These are phyloP conservation scores for Hymenoscyphus fructigenus DNA, from an alignment of 2,329 filamentous ascomycete species.

Conservation along the genomic window DNA sequence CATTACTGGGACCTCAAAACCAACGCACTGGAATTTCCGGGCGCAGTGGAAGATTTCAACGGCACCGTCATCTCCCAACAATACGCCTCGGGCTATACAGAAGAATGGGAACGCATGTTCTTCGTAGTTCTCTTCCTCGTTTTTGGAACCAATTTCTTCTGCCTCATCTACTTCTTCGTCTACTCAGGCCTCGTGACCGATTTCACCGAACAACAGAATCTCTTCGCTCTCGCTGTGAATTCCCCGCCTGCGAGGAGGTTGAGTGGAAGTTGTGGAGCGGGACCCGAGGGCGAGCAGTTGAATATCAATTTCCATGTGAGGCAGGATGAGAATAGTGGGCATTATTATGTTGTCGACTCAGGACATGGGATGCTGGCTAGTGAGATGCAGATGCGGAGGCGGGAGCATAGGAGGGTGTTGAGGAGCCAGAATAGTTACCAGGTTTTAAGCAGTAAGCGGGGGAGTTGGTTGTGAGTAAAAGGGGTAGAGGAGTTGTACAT, in stretches of 20 bases:
- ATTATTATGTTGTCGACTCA: slow-evolving; percentile 52
- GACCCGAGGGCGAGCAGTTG: slow-evolving; percentile 41
- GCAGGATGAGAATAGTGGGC: slow-evolving; percentile 48
- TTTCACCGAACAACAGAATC: slow-evolving; percentile 74
- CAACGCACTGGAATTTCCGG: slow-evolving; percentile 37
- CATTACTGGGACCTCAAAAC: slow-evolving; percentile 52
- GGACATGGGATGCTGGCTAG: slow-evolving; percentile 24
- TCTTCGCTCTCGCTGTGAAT: slow-evolving; percentile 72
- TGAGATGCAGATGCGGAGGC: slow-evolving; percentile 17
- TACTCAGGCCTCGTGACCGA: slow-evolving; percentile 66
- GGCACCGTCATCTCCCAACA: slow-evolving; percentile 63
- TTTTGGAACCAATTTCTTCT: slow-evolving; percentile 66
- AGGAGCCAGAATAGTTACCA: slow-evolving; percentile 24
- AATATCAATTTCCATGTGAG: slow-evolving; percentile 44
- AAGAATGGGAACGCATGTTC: slow-evolving; percentile 64
- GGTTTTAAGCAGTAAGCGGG: slow-evolving; percentile 25
- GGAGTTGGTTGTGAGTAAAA: slow-evolving; percentile 22
- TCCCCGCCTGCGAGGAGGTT: slow-evolving; percentile 51
- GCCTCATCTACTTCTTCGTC: slow-evolving; percentile 59
- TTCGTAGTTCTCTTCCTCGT: slow-evolving; percentile 64
- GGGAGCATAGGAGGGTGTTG: slow-evolving; percentile 7
- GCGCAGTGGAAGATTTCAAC: slow-evolving; percentile 52
- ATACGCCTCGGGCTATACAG: slow-evolving; percentile 66
- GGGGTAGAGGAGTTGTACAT: not conserved
- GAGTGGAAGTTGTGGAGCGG: slow-evolving; percentile 56